Percentiles rank a stretch among this genome's conserved stretches.
These are phyloP conservation scores for Termitomyces sp. DNA, from an alignment of 768 basidiomycete genomes.

Conservation along the genomic window DNA sequence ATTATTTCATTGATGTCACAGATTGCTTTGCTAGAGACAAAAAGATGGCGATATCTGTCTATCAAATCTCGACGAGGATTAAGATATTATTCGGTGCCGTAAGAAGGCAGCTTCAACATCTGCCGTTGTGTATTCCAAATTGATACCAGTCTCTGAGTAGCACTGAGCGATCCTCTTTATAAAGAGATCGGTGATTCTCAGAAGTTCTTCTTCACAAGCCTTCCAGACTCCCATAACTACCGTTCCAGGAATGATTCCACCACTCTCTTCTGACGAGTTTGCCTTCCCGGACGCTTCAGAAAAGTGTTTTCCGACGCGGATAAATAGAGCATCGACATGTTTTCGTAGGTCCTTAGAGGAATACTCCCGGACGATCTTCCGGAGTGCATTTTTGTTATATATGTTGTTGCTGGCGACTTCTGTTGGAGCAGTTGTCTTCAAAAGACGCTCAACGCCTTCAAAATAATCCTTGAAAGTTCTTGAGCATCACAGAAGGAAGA, in stretches of 20 bases:
- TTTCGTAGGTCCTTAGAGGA: slow-evolving; percentile 88
- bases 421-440: slow-evolving; percentile 71
- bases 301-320: slow-evolving; percentile 95
- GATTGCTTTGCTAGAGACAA: too few relatives aligned
- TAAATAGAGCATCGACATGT: slow-evolving; percentile 78
- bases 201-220: slow-evolving; percentile 81
- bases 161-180: slow-evolving; percentile 66
- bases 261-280: slow-evolving; percentile 49
- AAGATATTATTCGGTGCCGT: slow-evolving; percentile 41
- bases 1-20: too few relatives aligned
- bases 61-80: neutral
- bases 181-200: slow-evolving; percentile 69
- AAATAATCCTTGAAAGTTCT: slow-evolving; percentile 74
- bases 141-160: slow-evolving; percentile 68
- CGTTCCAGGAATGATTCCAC: slow-evolving; percentile 50
- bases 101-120: slow-evolving; percentile 82
- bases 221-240: slow-evolving; percentile 87
- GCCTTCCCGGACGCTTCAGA: slow-evolving; percentile 72
- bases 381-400: slow-evolving; percentile 75
- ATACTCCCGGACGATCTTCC: slow-evolving; percentile 82
- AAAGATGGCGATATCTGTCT: neutral
- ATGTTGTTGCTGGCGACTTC: slow-evolving; percentile 73
- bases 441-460: slow-evolving; percentile 83
- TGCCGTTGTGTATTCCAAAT: slow-evolving; percentile 64
- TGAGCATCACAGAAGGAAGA: neutral